Conservation (phyloP, 2,329 filamentous ascomycete species). For the Cordyceps cicadae region DNA sequence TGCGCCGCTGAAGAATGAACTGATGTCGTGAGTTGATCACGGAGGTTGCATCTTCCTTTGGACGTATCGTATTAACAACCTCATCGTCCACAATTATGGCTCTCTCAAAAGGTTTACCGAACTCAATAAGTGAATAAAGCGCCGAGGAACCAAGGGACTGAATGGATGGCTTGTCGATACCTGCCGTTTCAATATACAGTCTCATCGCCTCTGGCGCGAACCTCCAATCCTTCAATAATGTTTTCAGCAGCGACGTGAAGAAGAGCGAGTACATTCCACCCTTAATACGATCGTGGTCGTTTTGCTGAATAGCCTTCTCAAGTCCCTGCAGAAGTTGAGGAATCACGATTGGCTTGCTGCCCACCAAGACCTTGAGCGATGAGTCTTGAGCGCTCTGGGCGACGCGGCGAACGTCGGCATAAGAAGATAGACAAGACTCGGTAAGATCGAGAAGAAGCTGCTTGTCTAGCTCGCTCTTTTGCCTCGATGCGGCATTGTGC, state of each 20-base stretch:
- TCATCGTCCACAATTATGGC: conserved; percentile 73
- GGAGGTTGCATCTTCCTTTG: conserved; percentile 53
- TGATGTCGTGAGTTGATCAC: conserved; percentile 54
- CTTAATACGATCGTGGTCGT: conserved; percentile 87
- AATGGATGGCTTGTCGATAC: conserved; percentile 88
- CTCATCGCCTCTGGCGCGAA: conserved; percentile 86
- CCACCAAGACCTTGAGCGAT: conserved; percentile 83
- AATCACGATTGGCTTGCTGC: conserved; percentile 80
- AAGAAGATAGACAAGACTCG: conserved; percentile 80
- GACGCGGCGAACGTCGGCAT: conserved; percentile 90
- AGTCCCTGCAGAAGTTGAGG: conserved; percentile 76
- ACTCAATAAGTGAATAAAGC: conserved; percentile 81
- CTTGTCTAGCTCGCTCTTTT: conserved; percentile 86
- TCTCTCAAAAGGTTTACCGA: conserved; percentile 78
- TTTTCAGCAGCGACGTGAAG: conserved; percentile 81
- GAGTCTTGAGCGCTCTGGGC: conserved; percentile 90
- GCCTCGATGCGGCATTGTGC: conserved; percentile 82
- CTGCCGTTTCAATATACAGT: conserved; percentile 80
- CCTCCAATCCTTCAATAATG: conserved; percentile 85
- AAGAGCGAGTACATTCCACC: conserved; percentile 86
- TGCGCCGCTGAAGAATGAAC: conserved; percentile 66
- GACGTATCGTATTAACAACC: conserved; percentile 63
- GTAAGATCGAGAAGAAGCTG: conserved; percentile 76
- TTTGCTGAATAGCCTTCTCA: conserved; percentile 66
- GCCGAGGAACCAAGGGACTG: conserved; percentile 78